phyloP scores from a whole-genome alignment of 2,329 filamentous ascomycete genomes.

The Alternaria hordeiaustralica region DNA sequence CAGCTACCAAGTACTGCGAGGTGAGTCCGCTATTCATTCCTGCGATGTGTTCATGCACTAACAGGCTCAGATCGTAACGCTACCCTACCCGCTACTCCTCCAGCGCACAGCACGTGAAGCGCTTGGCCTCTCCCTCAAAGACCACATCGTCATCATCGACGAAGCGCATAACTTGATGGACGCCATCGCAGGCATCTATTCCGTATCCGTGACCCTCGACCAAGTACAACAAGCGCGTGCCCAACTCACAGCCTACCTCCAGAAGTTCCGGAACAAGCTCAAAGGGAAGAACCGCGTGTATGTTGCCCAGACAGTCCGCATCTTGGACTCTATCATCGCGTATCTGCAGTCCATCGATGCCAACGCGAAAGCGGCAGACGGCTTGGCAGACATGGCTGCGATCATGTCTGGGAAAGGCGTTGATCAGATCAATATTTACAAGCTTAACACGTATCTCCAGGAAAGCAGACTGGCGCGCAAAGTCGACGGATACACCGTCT shows the following conservation, averaged over 20 bases:
- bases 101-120: slow-evolving; percentile 89
- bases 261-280: slow-evolving; percentile 84
- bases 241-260: slow-evolving; percentile 82
- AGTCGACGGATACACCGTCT: slow-evolving; percentile 83
- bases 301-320: slow-evolving; percentile 82
- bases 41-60: slow-evolving; percentile 1
- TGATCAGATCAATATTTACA: slow-evolving; percentile 94
- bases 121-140: slow-evolving; percentile 82
- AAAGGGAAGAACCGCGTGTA: slow-evolving; percentile 93
- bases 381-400: slow-evolving; percentile 71
- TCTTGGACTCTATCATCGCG: slow-evolving; percentile 77
- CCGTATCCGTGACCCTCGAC: slow-evolving; percentile 73
- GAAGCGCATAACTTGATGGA: slow-evolving; percentile 99
- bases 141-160: slow-evolving; percentile 92
- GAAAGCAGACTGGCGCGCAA: slow-evolving; percentile 94
- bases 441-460: slow-evolving; percentile 84
- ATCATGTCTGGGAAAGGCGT: slow-evolving; percentile 84
- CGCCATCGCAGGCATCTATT: slow-evolving; percentile 86
- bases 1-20: slow-evolving; percentile 81
- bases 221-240: slow-evolving; percentile 76
- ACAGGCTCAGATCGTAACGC: slow-evolving; percentile 72
- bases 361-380: slow-evolving; percentile 59
- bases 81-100: slow-evolving; percentile 89
- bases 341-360: slow-evolving; percentile 66
- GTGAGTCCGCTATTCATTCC: slow-evolving; percentile 41